Base-by-base conservation (phyloP, 768 basidiomycete species). In the Gloeostereum incarnatum region DNA sequence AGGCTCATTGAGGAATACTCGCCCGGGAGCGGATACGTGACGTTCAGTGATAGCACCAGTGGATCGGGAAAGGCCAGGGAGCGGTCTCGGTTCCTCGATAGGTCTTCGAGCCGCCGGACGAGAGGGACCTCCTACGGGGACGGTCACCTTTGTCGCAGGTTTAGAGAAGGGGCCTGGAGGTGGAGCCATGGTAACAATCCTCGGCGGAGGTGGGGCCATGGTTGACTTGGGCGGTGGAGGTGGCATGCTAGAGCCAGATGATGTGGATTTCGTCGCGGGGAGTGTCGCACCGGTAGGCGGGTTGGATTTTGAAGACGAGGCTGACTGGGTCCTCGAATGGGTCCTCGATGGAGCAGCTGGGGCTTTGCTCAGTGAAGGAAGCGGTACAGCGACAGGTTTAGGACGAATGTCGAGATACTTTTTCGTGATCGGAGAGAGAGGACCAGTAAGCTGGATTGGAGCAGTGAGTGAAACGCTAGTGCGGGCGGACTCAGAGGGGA, bases 391-490 rank as follows among this genome's bases (percentile, higher is more conserved):
- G n/a, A n/a, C 17, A 36, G 40, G 30, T 17, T 29, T 35, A 5
- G 35, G 33, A 30, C 35, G 23, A 8, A 35, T 68, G 42, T 79
- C 77, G 3, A 90, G 69, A 50, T 86, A 86, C 57, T 83, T 87
- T 49, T 73, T 80, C 26, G 76, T 76, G 2, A 75, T 80, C 1
- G 89, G 87, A 5, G 81, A 78, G 9, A 92, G 65, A 10, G 85
- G 85, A 3, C 65, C 65, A 13, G 71, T 66, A 91, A 92, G 35
- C 88, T 91, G 21, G 25, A 25, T 13, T 38, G n/a, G 21, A 22
- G 8, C 36, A 13, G 42, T 26, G 4, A 27, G 13, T n/a, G 6
- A 2, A 27, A 31, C 30, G 16, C 1, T 19, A 25, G 13, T 5
- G n/a, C 9, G 20, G 36, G 20, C 11, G 19, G 25, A 34, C 3